A percentile compares a stretch with the other conserved stretches of the same genome.
Conservation (phyloP, 2,329 filamentous ascomycete species). For the Cercospora zeina region DNA sequence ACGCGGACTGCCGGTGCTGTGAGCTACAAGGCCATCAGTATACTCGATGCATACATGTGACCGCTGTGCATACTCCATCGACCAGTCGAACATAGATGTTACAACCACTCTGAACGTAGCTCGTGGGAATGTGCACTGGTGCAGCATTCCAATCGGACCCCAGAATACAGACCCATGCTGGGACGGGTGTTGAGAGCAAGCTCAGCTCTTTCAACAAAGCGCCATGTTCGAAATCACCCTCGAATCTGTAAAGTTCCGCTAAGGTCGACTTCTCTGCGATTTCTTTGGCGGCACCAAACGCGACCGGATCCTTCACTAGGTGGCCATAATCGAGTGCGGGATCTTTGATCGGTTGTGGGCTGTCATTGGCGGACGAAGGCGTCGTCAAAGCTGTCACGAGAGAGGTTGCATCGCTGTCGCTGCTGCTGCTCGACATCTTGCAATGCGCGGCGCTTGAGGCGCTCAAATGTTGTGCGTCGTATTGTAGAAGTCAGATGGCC, state of each 20-base stretch:
- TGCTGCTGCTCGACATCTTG: slow-evolving; percentile 5
- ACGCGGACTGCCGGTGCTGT: slow-evolving; percentile 4
- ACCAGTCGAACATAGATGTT: not conserved
- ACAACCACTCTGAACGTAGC: not conserved
- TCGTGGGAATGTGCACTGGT: not conserved
- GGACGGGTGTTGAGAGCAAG: not conserved
- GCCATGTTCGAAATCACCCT: not conserved
- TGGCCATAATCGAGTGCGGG: not conserved
- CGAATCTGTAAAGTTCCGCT: not conserved
- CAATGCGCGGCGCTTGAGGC: not conserved
- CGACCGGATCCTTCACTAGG: not conserved
- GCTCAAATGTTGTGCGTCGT: not conserved
- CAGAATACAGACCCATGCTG: not conserved
- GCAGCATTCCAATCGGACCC: not conserved
- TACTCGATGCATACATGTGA: not conserved
- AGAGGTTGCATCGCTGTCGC: not conserved
- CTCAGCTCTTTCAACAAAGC: not conserved
- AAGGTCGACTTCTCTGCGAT: not conserved
- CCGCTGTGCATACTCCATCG: not conserved
- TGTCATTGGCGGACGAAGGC: not conserved
- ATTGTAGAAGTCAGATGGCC: not conserved
- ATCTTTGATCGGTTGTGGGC: not conserved
- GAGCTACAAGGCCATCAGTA: not conserved
- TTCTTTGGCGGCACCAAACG: not conserved
- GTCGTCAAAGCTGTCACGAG: not conserved